Percentiles rank a stretch among this genome's conserved stretches.
phyloP scores from a whole-genome alignment of 2,329 filamentous ascomycete genomes.

The Fusarium anguioides region DNA sequence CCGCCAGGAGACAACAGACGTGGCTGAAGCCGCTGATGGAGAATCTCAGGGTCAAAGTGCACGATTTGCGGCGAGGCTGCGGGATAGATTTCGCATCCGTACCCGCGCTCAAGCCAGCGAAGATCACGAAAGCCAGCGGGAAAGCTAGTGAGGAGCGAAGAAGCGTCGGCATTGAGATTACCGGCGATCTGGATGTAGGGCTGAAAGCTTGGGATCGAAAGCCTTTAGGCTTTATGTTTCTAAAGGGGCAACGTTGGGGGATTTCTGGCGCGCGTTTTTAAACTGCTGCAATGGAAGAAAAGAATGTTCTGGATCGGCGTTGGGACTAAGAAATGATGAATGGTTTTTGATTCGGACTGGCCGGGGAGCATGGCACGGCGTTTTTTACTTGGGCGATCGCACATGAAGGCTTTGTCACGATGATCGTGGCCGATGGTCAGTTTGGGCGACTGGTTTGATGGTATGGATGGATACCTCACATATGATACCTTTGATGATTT shows the following conservation, averaged over 20 bases:
- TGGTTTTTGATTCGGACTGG: slow-evolving; percentile 21
- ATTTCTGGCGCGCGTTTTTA: not conserved
- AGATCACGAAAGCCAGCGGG: slow-evolving; percentile 24
- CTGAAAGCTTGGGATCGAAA: not conserved
- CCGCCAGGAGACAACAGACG: slow-evolving; percentile 25
- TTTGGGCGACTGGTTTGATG: not conserved
- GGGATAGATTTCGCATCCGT: slow-evolving; percentile 64
- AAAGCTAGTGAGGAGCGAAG: not conserved
- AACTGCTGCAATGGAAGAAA: not conserved
- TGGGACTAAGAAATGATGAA: slow-evolving; percentile 13
- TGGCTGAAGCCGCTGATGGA: slow-evolving; percentile 39
- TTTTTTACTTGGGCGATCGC: slow-evolving; percentile 25
- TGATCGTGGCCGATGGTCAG: slow-evolving; percentile 15
- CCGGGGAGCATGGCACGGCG: slow-evolving; percentile 42
- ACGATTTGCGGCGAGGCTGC: slow-evolving; percentile 60
- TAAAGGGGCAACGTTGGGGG: not conserved
- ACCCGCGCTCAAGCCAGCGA: slow-evolving; percentile 56
- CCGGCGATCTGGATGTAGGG: not conserved
- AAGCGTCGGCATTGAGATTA: not conserved
- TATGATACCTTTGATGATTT: slow-evolving; percentile 24
- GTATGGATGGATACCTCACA: slow-evolving; percentile 1
- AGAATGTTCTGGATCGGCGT: slow-evolving; percentile 34
- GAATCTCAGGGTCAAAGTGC: slow-evolving; percentile 56
- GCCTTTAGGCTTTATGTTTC: not conserved
- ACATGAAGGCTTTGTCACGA: slow-evolving; percentile 9